Conservation (phyloP, 176 grass and related monocot genomes). For the Canna indica region DNA sequence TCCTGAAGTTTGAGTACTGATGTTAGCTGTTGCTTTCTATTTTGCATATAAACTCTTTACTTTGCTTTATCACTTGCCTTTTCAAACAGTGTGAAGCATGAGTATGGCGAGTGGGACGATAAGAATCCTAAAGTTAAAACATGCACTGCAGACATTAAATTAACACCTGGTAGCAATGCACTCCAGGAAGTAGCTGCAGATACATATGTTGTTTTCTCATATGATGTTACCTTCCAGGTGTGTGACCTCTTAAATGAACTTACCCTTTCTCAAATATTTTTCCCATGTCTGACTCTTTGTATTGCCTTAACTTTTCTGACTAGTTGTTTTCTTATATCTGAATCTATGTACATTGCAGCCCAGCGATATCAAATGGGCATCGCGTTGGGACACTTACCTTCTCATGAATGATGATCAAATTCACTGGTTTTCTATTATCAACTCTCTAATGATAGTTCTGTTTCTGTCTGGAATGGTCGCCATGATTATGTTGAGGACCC, state of each 20-base stretch:
- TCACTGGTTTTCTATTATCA: conserved; percentile 76
- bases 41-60: not conserved
- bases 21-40: not conserved
- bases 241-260: conserved; percentile 14
- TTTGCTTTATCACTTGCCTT: conserved; percentile 4
- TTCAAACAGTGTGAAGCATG: conserved; percentile 56
- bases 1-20: not conserved
- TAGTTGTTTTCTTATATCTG: not conserved
- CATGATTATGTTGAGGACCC: conserved; percentile 91
- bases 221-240: conserved; percentile 73
- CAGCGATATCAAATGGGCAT: conserved; percentile 63
- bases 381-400: conserved; percentile 79
- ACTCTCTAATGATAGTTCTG: conserved; percentile 73
- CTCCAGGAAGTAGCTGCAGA: conserved; percentile 54
- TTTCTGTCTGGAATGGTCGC: conserved; percentile 76
- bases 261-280: not conserved
- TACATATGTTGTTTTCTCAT: conserved; percentile 56
- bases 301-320: conserved; percentile 9
- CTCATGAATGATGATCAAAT: conserved; percentile 68
- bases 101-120: conserved; percentile 55
- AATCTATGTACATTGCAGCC: conserved; percentile 24
- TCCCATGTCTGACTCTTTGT: not conserved
- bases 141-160: conserved; percentile 55
- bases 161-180: conserved; percentile 51
- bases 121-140: conserved; percentile 49